These are phyloP conservation scores for Ophiosphaerella narmari DNA, from an alignment of 2,329 filamentous ascomycete genomes.

Conservation along the genomic window DNA sequence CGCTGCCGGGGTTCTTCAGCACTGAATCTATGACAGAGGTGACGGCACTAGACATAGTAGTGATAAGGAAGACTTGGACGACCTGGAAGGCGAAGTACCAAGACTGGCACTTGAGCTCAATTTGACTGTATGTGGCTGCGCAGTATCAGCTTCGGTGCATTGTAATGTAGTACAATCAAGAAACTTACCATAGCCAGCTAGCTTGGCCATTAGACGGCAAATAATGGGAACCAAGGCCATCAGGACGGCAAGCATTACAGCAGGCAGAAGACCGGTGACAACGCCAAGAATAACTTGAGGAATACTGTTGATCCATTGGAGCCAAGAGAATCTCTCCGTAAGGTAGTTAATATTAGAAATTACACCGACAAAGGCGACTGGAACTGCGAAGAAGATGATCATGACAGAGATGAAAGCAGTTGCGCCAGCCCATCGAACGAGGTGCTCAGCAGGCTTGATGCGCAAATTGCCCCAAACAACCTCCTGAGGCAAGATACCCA, in stretches of 20 bases:
- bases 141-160: slow-evolving; percentile 1
- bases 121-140: slow-evolving; percentile 47
- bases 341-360: slow-evolving; percentile 53
- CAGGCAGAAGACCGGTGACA: slow-evolving; percentile 52
- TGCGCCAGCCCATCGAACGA: slow-evolving; percentile 35
- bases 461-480: slow-evolving; percentile 54
- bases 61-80: slow-evolving; percentile 91
- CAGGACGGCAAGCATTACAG: slow-evolving; percentile 49
- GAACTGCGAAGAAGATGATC: slow-evolving; percentile 54
- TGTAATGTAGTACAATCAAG: background rate
- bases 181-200: slow-evolving; percentile 37
- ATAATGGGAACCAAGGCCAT: slow-evolving; percentile 53
- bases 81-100: slow-evolving; percentile 92
- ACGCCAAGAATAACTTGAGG: slow-evolving; percentile 49
- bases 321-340: slow-evolving; percentile 43
- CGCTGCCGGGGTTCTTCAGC: slow-evolving; percentile 62
- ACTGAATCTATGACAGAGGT: slow-evolving; percentile 63
- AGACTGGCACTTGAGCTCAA: slow-evolving; percentile 79
- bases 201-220: slow-evolving; percentile 44
- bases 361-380: slow-evolving; percentile 51
- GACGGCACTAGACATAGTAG: slow-evolving; percentile 80
- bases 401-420: slow-evolving; percentile 48
- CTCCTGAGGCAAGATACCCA: slow-evolving; percentile 52
- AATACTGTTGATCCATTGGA: slow-evolving; percentile 50
- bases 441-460: slow-evolving; percentile 41